Conservation (phyloP, 192 early-diverging fungal species). For the Coemansia sp. region DNA sequence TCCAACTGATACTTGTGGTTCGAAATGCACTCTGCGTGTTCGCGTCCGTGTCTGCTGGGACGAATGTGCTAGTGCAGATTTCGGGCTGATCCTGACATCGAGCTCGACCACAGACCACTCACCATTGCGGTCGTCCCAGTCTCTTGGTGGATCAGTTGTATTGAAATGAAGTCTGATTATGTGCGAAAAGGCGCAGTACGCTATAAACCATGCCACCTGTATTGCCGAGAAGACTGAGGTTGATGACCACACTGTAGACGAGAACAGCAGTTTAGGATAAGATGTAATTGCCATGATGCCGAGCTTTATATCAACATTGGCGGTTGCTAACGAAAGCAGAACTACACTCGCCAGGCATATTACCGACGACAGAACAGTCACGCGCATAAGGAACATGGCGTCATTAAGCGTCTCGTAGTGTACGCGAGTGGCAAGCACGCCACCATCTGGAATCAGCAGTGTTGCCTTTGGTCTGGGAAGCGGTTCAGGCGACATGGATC, state of each 20-base stretch:
- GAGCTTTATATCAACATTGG: conserved; percentile 43
- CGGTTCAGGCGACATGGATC: background rate
- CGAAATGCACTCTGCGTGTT: conserved; percentile 2
- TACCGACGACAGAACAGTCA: conserved; percentile 28
- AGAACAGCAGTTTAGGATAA: conserved; percentile 50
- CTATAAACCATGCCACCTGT: conserved; percentile 48
- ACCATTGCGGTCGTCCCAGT: conserved; percentile 53
- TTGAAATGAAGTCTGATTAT: conserved; percentile 45
- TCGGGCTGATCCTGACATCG: conserved; percentile 30
- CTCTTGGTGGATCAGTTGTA: conserved; percentile 45
- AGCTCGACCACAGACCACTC: conserved; percentile 49
- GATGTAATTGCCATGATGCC: conserved; percentile 32
- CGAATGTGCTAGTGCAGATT: conserved; percentile 3
- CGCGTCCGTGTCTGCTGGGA: background rate
- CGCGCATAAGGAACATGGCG: conserved; percentile 44
- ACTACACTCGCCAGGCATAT: conserved; percentile 31
- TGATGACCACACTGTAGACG: conserved; percentile 44
- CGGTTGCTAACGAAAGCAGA: conserved; percentile 41
- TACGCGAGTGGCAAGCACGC: conserved; percentile 42
- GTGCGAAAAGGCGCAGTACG: conserved; percentile 48
- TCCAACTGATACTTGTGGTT: too few relatives aligned
- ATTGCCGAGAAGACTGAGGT: conserved; percentile 49
- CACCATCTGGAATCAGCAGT: conserved; percentile 46
- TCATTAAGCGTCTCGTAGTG: conserved; percentile 53
- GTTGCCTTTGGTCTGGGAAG: conserved; percentile 35